phyloP scores from a whole-genome alignment of 139 green algal species.

The Deuterostichococcus epilithicus region DNA sequence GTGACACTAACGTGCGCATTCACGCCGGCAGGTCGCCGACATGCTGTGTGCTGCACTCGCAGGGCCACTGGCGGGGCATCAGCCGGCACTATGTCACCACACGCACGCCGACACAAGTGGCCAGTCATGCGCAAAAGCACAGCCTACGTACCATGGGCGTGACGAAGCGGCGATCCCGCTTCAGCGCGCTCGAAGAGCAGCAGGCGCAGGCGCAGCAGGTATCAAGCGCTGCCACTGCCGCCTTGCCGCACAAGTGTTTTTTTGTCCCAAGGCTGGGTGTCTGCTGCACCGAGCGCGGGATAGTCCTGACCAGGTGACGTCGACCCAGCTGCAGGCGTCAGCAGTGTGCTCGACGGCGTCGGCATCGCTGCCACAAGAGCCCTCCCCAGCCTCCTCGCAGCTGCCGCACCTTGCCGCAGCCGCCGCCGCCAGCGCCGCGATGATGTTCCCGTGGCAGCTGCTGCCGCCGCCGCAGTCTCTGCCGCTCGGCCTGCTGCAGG shows the following conservation, averaged over 20 bases:
- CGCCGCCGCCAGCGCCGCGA: neutral
- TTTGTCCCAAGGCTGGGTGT: neutral
- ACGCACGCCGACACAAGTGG: constrained; percentile 71
- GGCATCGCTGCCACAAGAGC: too few relatives aligned
- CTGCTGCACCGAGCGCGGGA: neutral
- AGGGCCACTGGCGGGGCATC: constrained; percentile 85
- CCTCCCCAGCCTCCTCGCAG: too few relatives aligned
- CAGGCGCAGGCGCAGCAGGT: neutral
- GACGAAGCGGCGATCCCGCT: constrained; percentile 69
- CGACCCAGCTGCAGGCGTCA: neutral
- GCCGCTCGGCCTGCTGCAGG: neutral
- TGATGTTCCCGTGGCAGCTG: neutral
- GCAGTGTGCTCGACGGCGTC: neutral
- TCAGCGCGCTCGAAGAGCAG: constrained; percentile 44
- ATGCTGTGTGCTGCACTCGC: neutral
- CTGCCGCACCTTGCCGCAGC: too few relatives aligned
- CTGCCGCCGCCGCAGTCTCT: constrained; percentile 4
- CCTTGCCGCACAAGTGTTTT: neutral
- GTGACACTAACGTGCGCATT: neutral
- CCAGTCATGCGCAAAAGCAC: constrained; percentile 91
- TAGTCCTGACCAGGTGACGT: neutral
- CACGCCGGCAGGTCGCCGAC: neutral
- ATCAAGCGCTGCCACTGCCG: too few relatives aligned
- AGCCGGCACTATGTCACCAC: constrained; percentile 59
- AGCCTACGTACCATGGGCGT: constrained; percentile 72